Conservation (phyloP, 495 filamentous ascomycete species). For the Penicillium daleae region DNA sequence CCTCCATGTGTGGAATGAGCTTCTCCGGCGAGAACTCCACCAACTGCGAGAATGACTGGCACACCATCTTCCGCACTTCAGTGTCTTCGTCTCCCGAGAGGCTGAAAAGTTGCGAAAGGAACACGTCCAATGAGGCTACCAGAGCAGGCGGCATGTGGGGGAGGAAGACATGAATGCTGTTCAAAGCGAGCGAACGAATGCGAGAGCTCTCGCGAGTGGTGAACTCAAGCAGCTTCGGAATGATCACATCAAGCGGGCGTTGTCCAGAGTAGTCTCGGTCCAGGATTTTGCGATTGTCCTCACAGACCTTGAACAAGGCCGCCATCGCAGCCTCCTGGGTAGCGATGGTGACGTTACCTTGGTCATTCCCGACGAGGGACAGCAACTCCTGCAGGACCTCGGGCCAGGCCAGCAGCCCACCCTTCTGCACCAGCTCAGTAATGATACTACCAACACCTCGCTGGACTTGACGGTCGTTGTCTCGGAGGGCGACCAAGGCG, state of each 20-base stretch:
- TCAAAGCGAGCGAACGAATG: slow-evolving; percentile 77
- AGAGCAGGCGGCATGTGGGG: slow-evolving; percentile 78
- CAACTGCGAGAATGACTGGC: slow-evolving; percentile 88
- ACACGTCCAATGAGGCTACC: slow-evolving; percentile 72
- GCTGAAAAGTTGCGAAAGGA: slow-evolving; percentile 80
- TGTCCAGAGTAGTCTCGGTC: slow-evolving; percentile 86
- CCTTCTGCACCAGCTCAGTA: slow-evolving; percentile 86
- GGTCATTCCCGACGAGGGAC: slow-evolving; percentile 71
- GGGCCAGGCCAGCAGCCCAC: slow-evolving; percentile 88
- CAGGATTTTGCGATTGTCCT: slow-evolving; percentile 87
- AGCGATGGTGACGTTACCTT: slow-evolving; percentile 64
- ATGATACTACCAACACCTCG: slow-evolving; percentile 90
- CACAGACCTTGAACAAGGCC: slow-evolving; percentile 91
- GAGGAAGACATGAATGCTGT: slow-evolving; percentile 88
- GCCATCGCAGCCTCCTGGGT: slow-evolving; percentile 94
- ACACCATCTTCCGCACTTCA: slow-evolving; percentile 88
- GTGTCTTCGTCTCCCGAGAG: slow-evolving; percentile 73
- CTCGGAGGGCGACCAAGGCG: slow-evolving; percentile 76
- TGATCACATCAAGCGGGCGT: slow-evolving; percentile 82
- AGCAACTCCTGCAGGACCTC: slow-evolving; percentile 83
- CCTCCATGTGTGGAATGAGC: slow-evolving; percentile 84
- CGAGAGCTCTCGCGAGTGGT: slow-evolving; percentile 72
- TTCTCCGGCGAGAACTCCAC: slow-evolving; percentile 90
- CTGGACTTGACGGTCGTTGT: slow-evolving; percentile 80
- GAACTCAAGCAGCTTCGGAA: slow-evolving; percentile 89